Percentiles rank a stretch among this genome's conserved stretches.
Evolutionary conservation across 176 grass and related monocot genomes (phyloP).

Genomic region (Chloris gayana): DNA sequence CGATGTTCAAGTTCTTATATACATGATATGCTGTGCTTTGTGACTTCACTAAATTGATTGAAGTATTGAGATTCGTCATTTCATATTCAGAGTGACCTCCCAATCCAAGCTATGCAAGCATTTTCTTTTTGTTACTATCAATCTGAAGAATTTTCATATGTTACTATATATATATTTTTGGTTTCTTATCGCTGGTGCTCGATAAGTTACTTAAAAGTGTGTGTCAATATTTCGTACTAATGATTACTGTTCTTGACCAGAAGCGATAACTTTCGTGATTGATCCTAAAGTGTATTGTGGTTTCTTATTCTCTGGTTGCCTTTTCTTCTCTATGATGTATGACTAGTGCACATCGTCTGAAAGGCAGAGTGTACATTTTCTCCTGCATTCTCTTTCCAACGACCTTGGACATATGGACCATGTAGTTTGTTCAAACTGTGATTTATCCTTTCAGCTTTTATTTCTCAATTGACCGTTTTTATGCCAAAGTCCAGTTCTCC

Average conservation of each 20-base stretch:
- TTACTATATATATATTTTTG: background rate
- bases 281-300: background rate
- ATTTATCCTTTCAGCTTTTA: background rate
- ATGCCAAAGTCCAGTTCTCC: background rate
- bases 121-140: background rate
- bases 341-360: background rate
- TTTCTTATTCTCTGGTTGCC: background rate
- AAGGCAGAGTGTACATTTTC: background rate
- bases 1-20: background rate
- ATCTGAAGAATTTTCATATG: background rate
- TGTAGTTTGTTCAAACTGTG: background rate
- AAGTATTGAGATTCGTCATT: background rate
- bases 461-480: background rate
- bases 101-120: background rate
- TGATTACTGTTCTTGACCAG: background rate
- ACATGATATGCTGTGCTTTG: background rate
- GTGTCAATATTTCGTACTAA: background rate
- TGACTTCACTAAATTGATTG: conserved; percentile 1
- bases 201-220: background rate
- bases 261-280: background rate
- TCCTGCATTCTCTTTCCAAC: background rate
- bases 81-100: background rate
- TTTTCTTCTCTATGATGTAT: background rate
- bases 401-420: background rate
- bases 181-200: background rate